Conservation (phyloP, 2,329 filamentous ascomycete genomes). For the Macrophomina phaseolina region DNA sequence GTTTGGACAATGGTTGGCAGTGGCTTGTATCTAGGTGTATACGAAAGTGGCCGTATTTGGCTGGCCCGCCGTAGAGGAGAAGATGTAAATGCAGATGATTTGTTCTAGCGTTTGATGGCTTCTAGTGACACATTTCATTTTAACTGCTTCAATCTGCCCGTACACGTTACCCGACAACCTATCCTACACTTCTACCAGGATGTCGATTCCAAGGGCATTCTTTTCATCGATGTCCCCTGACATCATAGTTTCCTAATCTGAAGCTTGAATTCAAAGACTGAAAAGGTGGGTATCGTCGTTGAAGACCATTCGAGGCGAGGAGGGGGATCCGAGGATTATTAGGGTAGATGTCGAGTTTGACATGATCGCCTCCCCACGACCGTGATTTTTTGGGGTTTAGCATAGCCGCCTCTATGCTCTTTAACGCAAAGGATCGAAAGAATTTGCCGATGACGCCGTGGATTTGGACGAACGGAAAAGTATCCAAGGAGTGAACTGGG, state of each 20-base stretch:
- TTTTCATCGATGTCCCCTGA: neutral
- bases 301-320: conserved; percentile 22
- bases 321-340: conserved; percentile 5
- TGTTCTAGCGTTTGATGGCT: conserved; percentile 6
- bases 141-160: too few species aligned
- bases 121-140: too few species aligned
- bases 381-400: neutral
- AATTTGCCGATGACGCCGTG: conserved; percentile 9
- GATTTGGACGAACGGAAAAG: neutral
- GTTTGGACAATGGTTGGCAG: conserved; percentile 84
- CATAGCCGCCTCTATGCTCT: neutral
- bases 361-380: conserved; percentile 6
- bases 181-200: neutral
- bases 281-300: conserved; percentile 28
- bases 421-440: conserved; percentile 1
- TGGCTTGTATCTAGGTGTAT: conserved; percentile 84
- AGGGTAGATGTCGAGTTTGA: neutral
- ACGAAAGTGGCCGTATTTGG: conserved; percentile 74
- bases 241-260: neutral
- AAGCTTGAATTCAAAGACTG: conserved; percentile 14
- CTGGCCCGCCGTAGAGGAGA: conserved; percentile 53
- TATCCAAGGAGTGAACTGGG: neutral
- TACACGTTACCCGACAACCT: neutral
- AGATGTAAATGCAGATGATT: conserved; percentile 25
- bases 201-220: neutral